phyloP scores from a whole-genome alignment of 345 rosid genomes.

The Euphorbia tirucalli region DNA sequence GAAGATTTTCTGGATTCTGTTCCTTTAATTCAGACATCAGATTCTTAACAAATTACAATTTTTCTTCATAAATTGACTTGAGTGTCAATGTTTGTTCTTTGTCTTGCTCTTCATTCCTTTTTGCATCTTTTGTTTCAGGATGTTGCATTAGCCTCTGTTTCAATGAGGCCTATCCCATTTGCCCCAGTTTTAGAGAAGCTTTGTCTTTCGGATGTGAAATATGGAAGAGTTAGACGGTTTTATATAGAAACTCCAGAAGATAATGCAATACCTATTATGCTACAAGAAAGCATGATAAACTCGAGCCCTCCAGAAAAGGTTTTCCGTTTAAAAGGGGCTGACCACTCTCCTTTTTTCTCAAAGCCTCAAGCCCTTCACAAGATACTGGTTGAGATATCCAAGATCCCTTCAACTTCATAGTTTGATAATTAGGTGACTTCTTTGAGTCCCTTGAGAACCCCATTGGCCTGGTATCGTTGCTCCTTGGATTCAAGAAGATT shows the following conservation, averaged over 20 bases:
- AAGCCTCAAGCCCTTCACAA: slow-evolving; percentile 97
- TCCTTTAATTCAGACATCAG: not conserved
- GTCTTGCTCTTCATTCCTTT: slow-evolving; percentile 4
- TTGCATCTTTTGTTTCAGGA: slow-evolving; percentile 47
- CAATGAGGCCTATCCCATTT: slow-evolving; percentile 90
- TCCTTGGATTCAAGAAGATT: not conserved
- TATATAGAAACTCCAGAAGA: slow-evolving; percentile 76
- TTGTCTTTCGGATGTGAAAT: slow-evolving; percentile 56
- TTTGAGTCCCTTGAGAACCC: not conserved
- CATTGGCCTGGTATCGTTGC: not conserved
- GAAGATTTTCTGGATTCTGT: not conserved
- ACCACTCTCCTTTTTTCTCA: slow-evolving; percentile 99
- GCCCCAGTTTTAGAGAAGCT: slow-evolving; percentile 93
- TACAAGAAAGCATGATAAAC: slow-evolving; percentile 76
- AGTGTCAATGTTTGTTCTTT: not conserved
- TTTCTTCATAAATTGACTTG: not conserved
- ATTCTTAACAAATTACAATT: not conserved
- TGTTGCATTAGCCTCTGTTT: slow-evolving; percentile 87
- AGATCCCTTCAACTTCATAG: slow-evolving; percentile 32
- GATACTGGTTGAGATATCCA: slow-evolving; percentile 78
- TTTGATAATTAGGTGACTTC: too few species aligned
- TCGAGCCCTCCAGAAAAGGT: slow-evolving; percentile 77
- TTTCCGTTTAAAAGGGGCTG: slow-evolving; percentile 79
- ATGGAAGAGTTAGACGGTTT: slow-evolving; percentile 81
- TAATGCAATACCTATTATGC: slow-evolving; percentile 64